Conservation (phyloP, 352 stramenopile genomes). For the Globisporangium spinosum region DNA sequence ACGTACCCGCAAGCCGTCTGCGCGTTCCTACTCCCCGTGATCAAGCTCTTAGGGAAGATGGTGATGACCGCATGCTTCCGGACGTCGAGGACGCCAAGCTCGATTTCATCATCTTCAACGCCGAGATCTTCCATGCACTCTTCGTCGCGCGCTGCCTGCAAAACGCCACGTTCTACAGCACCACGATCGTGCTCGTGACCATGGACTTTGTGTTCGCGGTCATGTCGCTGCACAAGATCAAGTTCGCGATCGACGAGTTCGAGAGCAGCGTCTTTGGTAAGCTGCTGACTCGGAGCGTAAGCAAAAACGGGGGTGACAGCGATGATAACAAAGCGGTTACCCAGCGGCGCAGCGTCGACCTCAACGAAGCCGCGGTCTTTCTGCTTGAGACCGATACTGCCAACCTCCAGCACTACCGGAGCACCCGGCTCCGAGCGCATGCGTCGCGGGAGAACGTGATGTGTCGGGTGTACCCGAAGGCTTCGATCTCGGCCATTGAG, state of each 20-base stretch:
- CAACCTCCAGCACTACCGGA: no score
- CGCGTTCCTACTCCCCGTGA: conserved; percentile 24
- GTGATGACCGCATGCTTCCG: background rate
- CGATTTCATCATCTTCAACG: conserved; percentile 48
- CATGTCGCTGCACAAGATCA: conserved; percentile 18
- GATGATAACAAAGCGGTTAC: no score
- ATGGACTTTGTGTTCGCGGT: conserved; percentile 32
- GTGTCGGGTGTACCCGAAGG: no score
- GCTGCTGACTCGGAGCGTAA: no score
- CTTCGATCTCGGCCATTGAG: no score
- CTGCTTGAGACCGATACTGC: no score
- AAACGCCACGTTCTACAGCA: conserved; percentile 23
- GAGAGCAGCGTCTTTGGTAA: background rate
- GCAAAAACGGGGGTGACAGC: no score
- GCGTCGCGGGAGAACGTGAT: no score
- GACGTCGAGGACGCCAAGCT: conserved; percentile 28
- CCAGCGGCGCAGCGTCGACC: no score
- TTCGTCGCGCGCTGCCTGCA: conserved; percentile 43
- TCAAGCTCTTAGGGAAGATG: conserved; percentile 20
- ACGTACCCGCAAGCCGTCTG: conserved; percentile 16
- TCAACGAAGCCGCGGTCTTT: no score
- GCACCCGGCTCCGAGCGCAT: no score
- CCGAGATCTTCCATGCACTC: conserved; percentile 48
- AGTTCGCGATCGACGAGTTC: background rate
- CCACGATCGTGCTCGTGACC: conserved; percentile 27